phyloP scores from a whole-genome alignment of 495 filamentous ascomycete genomes.

The Penicillium canariense region DNA sequence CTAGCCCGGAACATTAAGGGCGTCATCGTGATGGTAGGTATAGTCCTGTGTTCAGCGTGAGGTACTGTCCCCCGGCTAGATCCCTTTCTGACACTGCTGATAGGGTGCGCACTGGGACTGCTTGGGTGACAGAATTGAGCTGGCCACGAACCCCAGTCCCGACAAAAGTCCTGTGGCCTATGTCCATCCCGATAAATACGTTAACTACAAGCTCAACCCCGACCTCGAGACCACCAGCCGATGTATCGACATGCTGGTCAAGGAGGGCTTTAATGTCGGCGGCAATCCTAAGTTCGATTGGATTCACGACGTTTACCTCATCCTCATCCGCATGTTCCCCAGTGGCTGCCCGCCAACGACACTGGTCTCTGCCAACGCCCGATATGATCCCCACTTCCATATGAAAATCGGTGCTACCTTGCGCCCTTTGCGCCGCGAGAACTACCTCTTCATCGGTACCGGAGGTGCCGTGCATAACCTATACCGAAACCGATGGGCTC shows the following conservation, averaged over 20 bases:
- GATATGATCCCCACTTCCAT: conserved; percentile 62
- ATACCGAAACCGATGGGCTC: conserved; percentile 59
- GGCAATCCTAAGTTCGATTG: conserved; percentile 54
- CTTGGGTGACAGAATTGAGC: conserved; percentile 46
- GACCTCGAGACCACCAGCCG: conserved; percentile 48
- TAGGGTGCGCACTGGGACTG: conserved; percentile 63
- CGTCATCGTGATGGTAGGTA: conserved; percentile 59
- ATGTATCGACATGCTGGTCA: conserved; percentile 43
- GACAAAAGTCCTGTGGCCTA: conserved; percentile 56
- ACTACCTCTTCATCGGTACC: conserved; percentile 57
- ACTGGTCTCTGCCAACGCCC: conserved; percentile 55
- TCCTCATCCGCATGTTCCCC: conserved; percentile 64
- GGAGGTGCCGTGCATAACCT: conserved; percentile 64
- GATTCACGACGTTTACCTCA: conserved; percentile 65
- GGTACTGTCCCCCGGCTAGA: too few species aligned
- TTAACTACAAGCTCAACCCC: conserved; percentile 52
- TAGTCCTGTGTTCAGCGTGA: background rate
- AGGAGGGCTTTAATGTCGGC: conserved; percentile 49
- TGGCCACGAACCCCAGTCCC: conserved; percentile 55
- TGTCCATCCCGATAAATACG: conserved; percentile 58
- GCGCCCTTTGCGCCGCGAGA: conserved; percentile 46
- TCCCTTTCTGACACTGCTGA: background rate
- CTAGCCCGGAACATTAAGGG: conserved; percentile 54
- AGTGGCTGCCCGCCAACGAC: conserved; percentile 54
- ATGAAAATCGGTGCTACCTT: conserved; percentile 52